Evolutionary conservation across 2,329 filamentous ascomycete genomes (phyloP).

Genomic region (Fusarium nelsonii): DNA sequence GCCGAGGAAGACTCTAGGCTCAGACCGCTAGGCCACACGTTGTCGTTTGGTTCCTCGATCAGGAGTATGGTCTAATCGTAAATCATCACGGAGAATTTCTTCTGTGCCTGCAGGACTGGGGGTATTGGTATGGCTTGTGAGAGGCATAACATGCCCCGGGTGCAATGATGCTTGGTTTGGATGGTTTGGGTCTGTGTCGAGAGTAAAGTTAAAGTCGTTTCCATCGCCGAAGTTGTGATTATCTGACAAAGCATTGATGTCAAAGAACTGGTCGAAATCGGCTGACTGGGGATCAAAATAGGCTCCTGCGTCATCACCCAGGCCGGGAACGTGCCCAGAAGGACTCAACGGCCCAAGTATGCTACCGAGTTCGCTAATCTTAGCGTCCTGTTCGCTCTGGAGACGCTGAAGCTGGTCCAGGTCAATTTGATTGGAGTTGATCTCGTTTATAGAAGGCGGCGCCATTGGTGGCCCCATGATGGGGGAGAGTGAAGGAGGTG

Average conservation of each 20-base stretch:
- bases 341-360: conserved; percentile 84
- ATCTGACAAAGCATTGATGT: conserved; percentile 57
- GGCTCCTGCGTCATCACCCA: conserved; percentile 62
- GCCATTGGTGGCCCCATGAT: conserved; percentile 60
- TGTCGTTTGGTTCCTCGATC: conserved; percentile 55
- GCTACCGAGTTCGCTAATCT: conserved; percentile 80
- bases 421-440: conserved; percentile 78
- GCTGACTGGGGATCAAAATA: conserved; percentile 56
- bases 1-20: background rate
- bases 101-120: conserved; percentile 64
- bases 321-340: conserved; percentile 80
- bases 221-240: conserved; percentile 58
- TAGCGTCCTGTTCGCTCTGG: conserved; percentile 81
- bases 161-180: conserved; percentile 52
- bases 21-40: conserved; percentile 49
- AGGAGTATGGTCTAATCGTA: conserved; percentile 47
- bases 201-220: conserved; percentile 65
- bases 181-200: conserved; percentile 55
- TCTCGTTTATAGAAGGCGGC: conserved; percentile 68
- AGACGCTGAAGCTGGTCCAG: conserved; percentile 83
- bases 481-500: conserved; percentile 61
- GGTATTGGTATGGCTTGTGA: conserved; percentile 49
- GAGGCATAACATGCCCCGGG: conserved; percentile 26
- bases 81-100: conserved; percentile 62
- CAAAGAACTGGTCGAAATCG: conserved; percentile 66